Percentiles rank a stretch among this genome's conserved stretches.
Conservation (phyloP, 371 early-diverging fungal genomes). For the Mucor irregularis region DNA sequence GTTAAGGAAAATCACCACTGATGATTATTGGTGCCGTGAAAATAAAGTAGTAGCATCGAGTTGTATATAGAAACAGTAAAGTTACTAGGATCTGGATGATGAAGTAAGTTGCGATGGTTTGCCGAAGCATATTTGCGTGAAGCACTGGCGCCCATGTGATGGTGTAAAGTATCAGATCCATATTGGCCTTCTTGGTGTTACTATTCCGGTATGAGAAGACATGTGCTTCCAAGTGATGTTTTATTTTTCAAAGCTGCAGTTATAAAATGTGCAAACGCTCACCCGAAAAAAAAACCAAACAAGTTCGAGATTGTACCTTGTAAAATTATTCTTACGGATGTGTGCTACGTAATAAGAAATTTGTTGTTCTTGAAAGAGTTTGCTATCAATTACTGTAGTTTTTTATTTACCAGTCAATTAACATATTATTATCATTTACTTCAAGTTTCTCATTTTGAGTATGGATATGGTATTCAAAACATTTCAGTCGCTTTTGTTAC, state of each 20-base stretch:
- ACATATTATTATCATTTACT: background rate
- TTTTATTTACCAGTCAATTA: background rate
- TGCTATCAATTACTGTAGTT: background rate
- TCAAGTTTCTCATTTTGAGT: background rate
- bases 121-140: constrained; percentile 11
- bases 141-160: constrained; percentile 2
- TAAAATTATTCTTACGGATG: constrained; percentile 14
- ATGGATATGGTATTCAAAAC: background rate
- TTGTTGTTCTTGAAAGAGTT: background rate
- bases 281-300: constrained; percentile 5
- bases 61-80: background rate
- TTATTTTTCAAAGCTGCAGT: constrained; percentile 11
- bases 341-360: constrained; percentile 7
- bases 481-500: background rate
- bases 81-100: constrained; percentile 7
- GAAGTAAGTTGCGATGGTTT: constrained; percentile 9
- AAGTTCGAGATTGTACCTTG: constrained; percentile 11
- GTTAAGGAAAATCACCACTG: constrained; percentile 1
- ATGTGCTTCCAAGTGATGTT: constrained; percentile 5
- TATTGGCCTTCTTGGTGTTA: constrained; percentile 14
- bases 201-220: constrained; percentile 12
- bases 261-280: constrained; percentile 9
- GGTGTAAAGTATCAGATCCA: constrained; percentile 7
- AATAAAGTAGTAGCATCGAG: background rate
- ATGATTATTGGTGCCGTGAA: constrained; percentile 1